Evolutionary conservation across 306 rosid genomes (phyloP).

Genomic region (Hylodesmum podocarpum): DNA sequence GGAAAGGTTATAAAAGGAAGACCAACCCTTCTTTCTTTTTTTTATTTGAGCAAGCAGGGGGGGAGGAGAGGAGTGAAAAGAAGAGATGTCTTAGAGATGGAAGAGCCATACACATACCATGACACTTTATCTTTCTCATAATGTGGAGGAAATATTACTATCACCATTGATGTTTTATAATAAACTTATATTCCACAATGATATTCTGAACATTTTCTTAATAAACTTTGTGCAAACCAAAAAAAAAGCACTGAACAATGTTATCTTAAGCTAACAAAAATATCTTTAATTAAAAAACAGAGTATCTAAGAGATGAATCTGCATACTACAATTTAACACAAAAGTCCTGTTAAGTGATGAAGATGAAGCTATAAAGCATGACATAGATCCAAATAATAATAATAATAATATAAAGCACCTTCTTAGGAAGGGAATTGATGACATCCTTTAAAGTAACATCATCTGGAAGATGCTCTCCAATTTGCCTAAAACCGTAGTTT

Average conservation of each 20-base stretch:
- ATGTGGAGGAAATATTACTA: slow-evolving; percentile 7
- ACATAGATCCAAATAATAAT: not conserved
- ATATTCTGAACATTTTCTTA: slow-evolving; percentile 14
- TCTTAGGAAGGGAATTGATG: slow-evolving; percentile 78
- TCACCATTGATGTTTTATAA: not conserved
- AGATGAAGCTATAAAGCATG: slow-evolving; percentile 2
- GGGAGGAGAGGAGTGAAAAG: not conserved
- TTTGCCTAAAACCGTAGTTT: slow-evolving; percentile 74
- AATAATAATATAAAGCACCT: slow-evolving; percentile 39
- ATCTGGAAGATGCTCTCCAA: slow-evolving; percentile 83
- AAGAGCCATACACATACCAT: not conserved
- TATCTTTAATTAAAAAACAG: not conserved
- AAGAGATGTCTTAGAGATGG: not conserved
- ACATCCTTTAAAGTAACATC: slow-evolving; percentile 71
- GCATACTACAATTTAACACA: not conserved
- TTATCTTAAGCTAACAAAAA: not conserved
- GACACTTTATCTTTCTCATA: not conserved
- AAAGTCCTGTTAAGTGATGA: not conserved
- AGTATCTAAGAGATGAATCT: not conserved
- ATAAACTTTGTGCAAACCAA: not conserved
- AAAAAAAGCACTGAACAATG: not conserved
- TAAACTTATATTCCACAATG: not conserved
- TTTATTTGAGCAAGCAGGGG: not conserved
- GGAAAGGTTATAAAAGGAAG: slow-evolving; percentile 1
- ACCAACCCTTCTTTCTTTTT: not conserved